These are phyloP conservation scores for Gynochthodes officinalis DNA, from an alignment of 257 asterid species.

Conservation along the genomic window DNA sequence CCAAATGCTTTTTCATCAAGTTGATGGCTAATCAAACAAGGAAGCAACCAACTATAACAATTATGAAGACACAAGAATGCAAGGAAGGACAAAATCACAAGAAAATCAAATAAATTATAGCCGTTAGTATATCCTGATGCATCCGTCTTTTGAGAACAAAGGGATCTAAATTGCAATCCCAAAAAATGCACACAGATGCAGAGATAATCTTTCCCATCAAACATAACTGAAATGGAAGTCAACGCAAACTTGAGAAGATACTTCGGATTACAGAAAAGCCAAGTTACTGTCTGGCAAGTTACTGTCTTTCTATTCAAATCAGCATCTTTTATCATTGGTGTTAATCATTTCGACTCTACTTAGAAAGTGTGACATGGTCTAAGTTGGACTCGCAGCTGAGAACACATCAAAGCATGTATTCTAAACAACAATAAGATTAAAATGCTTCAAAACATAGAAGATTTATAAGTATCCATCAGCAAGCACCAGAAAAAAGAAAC, in stretches of 20 bases:
- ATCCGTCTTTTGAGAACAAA: neutral
- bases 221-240: neutral
- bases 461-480: neutral
- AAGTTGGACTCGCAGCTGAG: no score
- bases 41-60: neutral
- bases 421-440: no score
- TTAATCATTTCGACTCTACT: no score
- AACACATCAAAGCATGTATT: no score
- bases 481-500: neutral
- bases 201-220: neutral
- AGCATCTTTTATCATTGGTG: neutral
- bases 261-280: neutral
- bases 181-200: neutral
- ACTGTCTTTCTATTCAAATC: neutral
- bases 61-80: neutral
- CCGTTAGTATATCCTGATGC: neutral
- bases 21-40: neutral
- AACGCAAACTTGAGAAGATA: neutral
- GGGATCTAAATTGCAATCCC: neutral
- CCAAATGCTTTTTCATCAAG: neutral
- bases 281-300: neutral
- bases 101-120: neutral
- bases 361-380: no score
- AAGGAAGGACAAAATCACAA: neutral
- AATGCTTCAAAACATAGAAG: neutral